These are phyloP conservation scores for Globisporangium radiosum DNA, from an alignment of 352 stramenopile species.

Conservation along the genomic window DNA sequence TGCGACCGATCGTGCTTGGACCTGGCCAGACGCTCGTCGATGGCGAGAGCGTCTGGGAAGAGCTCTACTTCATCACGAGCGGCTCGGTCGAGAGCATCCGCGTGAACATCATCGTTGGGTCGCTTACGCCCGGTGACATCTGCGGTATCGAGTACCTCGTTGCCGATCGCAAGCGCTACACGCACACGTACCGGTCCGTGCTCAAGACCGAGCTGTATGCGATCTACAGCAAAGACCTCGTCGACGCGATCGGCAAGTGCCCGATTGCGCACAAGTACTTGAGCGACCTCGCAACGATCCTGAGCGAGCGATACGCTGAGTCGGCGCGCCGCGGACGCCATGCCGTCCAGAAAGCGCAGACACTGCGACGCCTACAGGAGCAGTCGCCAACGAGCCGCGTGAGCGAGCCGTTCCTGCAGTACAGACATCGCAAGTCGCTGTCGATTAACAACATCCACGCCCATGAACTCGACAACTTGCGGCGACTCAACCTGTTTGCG, in stretches of 20 bases:
- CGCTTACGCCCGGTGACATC: constrained; percentile 56
- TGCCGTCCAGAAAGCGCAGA: constrained; percentile 33
- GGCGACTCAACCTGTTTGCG: constrained; percentile 18
- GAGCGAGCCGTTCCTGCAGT: constrained; percentile 50
- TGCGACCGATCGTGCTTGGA: constrained; percentile 57
- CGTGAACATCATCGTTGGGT: constrained; percentile 51
- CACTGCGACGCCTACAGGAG: constrained; percentile 6
- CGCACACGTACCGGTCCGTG: constrained; percentile 55
- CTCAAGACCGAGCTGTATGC: constrained; percentile 64
- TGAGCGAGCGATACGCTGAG: constrained; percentile 54
- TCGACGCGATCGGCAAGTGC: constrained; percentile 51
- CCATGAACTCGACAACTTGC: constrained; percentile 32
- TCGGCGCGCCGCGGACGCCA: constrained; percentile 34
- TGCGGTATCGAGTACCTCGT: constrained; percentile 77
- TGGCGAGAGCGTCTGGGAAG: constrained; percentile 74
- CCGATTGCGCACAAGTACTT: constrained; percentile 62
- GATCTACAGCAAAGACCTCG: constrained; percentile 55
- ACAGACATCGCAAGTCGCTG: constrained; percentile 52
- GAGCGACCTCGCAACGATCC: constrained; percentile 49
- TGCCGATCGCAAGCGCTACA: constrained; percentile 39
- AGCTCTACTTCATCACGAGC: constrained; percentile 65
- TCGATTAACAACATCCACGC: constrained; percentile 31
- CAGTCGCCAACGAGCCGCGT: constrained; percentile 3
- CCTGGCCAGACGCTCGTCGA: constrained; percentile 59
- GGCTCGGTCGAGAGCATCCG: constrained; percentile 55